Evolutionary conservation across 2,329 filamentous ascomycete species (phyloP), one percentile per base, ranked within the genome.

Genomic region (Chaetothyriales sp.): DNA sequence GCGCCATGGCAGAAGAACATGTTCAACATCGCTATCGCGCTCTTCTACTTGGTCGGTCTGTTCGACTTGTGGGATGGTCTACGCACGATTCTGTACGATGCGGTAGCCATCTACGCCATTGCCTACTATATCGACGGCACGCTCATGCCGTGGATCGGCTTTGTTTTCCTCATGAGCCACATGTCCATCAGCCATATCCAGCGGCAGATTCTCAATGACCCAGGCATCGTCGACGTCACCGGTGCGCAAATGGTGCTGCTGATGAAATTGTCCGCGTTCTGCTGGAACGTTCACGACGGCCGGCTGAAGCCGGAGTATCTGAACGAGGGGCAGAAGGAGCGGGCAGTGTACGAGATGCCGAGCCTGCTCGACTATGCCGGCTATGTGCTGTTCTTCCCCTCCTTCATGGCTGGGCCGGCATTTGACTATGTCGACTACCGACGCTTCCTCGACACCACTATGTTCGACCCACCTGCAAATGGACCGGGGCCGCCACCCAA

Each of bases 111-210:
- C 48, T 98, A 95, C 65, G 73, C 77, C 57, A 92, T 98, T 60
- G 85, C 90, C 49, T 81, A 84, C 59, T 89, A 82, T 65, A 73
- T 97, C 45, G 78, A 88, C 59, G 89, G 88, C 18, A 87, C 88
- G 0, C 86, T 90, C 65, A 98, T 98, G 92, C 92, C 92, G 72
- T 98, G 92, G 92, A 76, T 95, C 48, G 89, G 82, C 54, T 98
- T 98, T 68, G 74, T 87, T 48, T 95, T 94, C 64, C 73, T 95
- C 52, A 97, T 98, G 90, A 83, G 83, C 51, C 90, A 98, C 70
- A 86, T 97, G 84, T 90, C 89, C 46, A 67, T 90, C 62, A 94
- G 81, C 66, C 92, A 98, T 67, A 83, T 98, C 56, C 73, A 80
- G 53, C 85, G 94, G 43, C 88, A 94, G 67, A 78, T 82, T 43